Percentiles rank a stretch among this genome's conserved stretches.
These are phyloP conservation scores for Pestalotiopsis sp. DNA, from an alignment of 2,329 filamentous ascomycete species.

Conservation along the genomic window DNA sequence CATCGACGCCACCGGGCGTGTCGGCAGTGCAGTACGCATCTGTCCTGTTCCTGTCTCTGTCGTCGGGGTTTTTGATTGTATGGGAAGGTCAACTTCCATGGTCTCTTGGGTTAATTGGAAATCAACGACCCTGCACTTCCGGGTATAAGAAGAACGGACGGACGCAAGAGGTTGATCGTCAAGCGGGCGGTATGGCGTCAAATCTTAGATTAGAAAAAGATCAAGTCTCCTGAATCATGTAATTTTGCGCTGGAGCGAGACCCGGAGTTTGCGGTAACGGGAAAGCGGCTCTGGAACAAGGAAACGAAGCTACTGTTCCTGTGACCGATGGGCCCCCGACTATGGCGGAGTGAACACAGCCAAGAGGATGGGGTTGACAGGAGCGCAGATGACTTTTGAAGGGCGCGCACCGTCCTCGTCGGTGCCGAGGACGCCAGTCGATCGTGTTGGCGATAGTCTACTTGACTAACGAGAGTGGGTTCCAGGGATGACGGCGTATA, in stretches of 20 bases:
- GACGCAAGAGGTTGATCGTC: background rate
- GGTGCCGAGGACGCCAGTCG: background rate
- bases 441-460: background rate
- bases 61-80: slow-evolving; percentile 1
- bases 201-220: background rate
- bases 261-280: background rate
- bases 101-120: background rate
- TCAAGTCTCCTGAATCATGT: slow-evolving; percentile 1
- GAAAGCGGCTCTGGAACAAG: background rate
- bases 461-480: background rate
- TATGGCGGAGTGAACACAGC: background rate
- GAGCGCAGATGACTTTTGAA: background rate
- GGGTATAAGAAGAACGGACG: background rate
- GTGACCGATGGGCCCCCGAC: background rate
- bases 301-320: background rate
- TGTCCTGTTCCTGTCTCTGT: slow-evolving; percentile 7
- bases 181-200: background rate
- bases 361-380: background rate
- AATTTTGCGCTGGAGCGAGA: background rate
- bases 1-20: slow-evolving; percentile 7
- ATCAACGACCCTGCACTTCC: background rate
- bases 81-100: slow-evolving; percentile 11
- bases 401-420: background rate
- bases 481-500: background rate
- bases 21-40: slow-evolving; percentile 14